These are phyloP conservation scores for Pythium chondricola DNA, from an alignment of 352 stramenopile species.

Conservation along the genomic window DNA sequence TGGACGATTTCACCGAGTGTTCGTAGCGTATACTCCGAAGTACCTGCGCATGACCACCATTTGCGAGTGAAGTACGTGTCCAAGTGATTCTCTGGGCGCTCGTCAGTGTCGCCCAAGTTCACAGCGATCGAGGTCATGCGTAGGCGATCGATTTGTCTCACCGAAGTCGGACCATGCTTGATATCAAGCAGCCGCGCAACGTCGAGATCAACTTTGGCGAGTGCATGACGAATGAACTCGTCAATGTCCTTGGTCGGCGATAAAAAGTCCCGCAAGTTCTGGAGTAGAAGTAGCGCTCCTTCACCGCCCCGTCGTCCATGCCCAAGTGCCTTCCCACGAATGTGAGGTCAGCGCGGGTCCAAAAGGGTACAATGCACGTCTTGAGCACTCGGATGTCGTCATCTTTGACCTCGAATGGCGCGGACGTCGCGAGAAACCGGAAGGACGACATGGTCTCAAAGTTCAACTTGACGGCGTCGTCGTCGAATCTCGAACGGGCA, in stretches of 20 bases:
- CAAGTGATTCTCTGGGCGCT: not conserved
- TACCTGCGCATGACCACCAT: not conserved
- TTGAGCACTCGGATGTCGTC: not conserved
- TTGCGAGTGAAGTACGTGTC: not conserved
- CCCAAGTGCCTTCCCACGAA: not conserved
- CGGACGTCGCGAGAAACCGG: conserved; percentile 21
- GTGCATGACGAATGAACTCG: not conserved
- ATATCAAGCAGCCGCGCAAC: not conserved
- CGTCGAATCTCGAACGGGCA: too few species aligned
- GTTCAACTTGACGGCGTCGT: conserved; percentile 5
- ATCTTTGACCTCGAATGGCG: conserved; percentile 17
- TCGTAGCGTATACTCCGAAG: not conserved
- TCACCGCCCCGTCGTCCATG: not conserved
- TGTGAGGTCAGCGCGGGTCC: not conserved
- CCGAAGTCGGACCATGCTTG: not conserved
- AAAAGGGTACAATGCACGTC: not conserved
- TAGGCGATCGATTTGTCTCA: not conserved
- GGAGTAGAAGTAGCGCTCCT: too few species aligned
- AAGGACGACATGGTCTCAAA: conserved; percentile 12
- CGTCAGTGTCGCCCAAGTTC: not conserved
- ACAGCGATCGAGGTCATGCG: not conserved
- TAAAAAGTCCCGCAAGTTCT: not conserved
- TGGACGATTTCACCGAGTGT: not conserved
- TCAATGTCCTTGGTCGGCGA: not conserved
- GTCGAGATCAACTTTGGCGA: not conserved